A percentile compares a stretch with the other conserved stretches of the same genome.
Conservation (phyloP, 305 asterid species). For the Fraxinus xanthoxyloides region DNA sequence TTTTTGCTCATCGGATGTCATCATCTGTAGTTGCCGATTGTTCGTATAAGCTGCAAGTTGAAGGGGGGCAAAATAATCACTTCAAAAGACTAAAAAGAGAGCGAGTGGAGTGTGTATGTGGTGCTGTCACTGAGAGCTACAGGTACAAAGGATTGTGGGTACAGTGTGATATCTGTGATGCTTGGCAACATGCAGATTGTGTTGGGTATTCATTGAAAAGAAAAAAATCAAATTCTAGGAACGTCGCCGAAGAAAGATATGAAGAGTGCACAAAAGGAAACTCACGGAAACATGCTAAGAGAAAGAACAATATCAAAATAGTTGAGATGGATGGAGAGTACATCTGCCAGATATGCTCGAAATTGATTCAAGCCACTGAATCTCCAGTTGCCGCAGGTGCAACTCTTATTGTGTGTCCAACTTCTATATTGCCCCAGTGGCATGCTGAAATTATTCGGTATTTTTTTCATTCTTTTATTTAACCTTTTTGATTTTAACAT, state of each 20-base stretch:
- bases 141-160: slow-evolving; percentile 85
- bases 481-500: slow-evolving; percentile 11
- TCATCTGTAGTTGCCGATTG: slow-evolving; percentile 45
- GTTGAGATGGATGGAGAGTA: slow-evolving; percentile 62
- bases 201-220: slow-evolving; percentile 73
- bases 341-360: slow-evolving; percentile 74
- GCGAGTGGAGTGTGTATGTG: slow-evolving; percentile 93
- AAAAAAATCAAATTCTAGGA: slow-evolving; percentile 37
- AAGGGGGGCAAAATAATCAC: slow-evolving; percentile 38
- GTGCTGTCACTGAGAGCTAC: slow-evolving; percentile 86
- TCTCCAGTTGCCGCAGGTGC: slow-evolving; percentile 88
- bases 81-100: slow-evolving; percentile 78
- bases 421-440: slow-evolving; percentile 98
- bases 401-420: slow-evolving; percentile 96
- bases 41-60: slow-evolving; percentile 37
- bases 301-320: slow-evolving; percentile 44
- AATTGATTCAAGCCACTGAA: slow-evolving; percentile 78
- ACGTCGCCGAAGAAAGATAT: slow-evolving; percentile 29
- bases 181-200: slow-evolving; percentile 98
- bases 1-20: slow-evolving; percentile 69
- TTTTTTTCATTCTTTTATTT: slow-evolving; percentile 25
- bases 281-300: slow-evolving; percentile 40
- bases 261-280: slow-evolving; percentile 27
- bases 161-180: slow-evolving; percentile 96
- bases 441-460: slow-evolving; percentile 97